Evolutionary conservation across 2,329 filamentous ascomycete genomes (phyloP).

Genomic region (Calonectria leucothoes): DNA sequence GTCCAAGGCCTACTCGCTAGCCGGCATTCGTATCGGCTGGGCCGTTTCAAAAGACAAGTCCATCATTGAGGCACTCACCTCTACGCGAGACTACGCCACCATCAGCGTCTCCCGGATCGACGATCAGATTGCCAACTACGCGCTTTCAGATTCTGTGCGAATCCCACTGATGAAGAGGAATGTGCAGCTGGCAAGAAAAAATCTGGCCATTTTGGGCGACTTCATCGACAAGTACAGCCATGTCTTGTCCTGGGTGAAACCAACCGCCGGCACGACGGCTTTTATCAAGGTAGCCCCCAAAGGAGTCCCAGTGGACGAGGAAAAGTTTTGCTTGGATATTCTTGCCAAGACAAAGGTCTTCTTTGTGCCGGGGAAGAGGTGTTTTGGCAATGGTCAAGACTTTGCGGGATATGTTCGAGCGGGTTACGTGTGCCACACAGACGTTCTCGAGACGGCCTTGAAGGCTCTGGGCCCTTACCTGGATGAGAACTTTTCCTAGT

Average conservation of each 20-base stretch:
- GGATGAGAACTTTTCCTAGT: not conserved
- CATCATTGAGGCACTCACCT: conserved; percentile 72
- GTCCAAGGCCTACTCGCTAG: conserved; percentile 86
- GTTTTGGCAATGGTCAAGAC: conserved; percentile 15
- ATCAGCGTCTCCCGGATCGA: conserved; percentile 86
- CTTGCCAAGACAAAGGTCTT: conserved; percentile 13
- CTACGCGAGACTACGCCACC: conserved; percentile 82
- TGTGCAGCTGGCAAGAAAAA: conserved; percentile 6
- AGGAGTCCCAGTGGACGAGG: conserved; percentile 9
- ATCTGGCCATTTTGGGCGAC: not conserved
- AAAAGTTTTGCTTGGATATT: conserved; percentile 1
- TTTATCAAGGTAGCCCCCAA: conserved; percentile 6
- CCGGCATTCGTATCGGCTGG: conserved; percentile 86
- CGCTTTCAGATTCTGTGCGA: conserved; percentile 65
- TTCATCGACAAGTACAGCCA: conserved; percentile 10
- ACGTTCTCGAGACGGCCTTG: conserved; percentile 2
- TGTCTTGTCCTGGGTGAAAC: conserved; percentile 19
- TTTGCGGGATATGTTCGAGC: conserved; percentile 19
- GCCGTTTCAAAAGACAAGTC: conserved; percentile 72
- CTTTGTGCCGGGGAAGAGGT: conserved; percentile 8
- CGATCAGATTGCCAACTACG: conserved; percentile 82
- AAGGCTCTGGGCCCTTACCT: conserved; percentile 29
- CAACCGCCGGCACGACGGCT: conserved; percentile 15
- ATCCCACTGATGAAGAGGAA: conserved; percentile 64
- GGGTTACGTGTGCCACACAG: conserved; percentile 14